Conservation (phyloP, 768 basidiomycete genomes). For the Phanerochaete sordida region DNA sequence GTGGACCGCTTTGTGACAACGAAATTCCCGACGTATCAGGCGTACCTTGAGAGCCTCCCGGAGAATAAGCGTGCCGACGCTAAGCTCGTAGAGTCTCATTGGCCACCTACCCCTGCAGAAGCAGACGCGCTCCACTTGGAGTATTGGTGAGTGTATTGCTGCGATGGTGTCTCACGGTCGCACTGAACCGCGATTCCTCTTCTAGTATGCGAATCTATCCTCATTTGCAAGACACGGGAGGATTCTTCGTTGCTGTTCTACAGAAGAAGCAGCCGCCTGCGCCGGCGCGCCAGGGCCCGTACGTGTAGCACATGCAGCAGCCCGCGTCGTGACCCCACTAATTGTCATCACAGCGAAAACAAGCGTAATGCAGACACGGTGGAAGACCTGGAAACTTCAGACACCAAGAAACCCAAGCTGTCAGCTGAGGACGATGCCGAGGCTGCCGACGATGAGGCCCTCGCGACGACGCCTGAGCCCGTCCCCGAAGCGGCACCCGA, state of each 20-base stretch:
- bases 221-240: slow-evolving; percentile 94
- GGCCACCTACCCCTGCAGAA: slow-evolving; percentile 69
- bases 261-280: slow-evolving; percentile 38
- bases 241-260: slow-evolving; percentile 94
- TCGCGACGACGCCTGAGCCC: slow-evolving; percentile 3
- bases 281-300: slow-evolving; percentile 9
- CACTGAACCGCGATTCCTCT: background rate
- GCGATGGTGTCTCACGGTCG: background rate
- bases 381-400: slow-evolving; percentile 35
- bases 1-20: slow-evolving; percentile 49
- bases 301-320: background rate
- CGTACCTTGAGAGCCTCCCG: slow-evolving; percentile 48
- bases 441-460: slow-evolving; percentile 3
- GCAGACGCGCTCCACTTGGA: slow-evolving; percentile 57
- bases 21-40: slow-evolving; percentile 57
- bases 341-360: slow-evolving; percentile 30
- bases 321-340: background rate
- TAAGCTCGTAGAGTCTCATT: slow-evolving; percentile 71
- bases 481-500: slow-evolving; percentile 9
- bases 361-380: slow-evolving; percentile 50
- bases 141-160: slow-evolving; percentile 51
- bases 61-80: slow-evolving; percentile 46
- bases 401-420: slow-evolving; percentile 50
- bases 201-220: slow-evolving; percentile 86
- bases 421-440: slow-evolving; percentile 25